Evolutionary conservation across 1,284 basidiomycete genomes (phyloP).

Genomic region (Heterobasidion parviporum): DNA sequence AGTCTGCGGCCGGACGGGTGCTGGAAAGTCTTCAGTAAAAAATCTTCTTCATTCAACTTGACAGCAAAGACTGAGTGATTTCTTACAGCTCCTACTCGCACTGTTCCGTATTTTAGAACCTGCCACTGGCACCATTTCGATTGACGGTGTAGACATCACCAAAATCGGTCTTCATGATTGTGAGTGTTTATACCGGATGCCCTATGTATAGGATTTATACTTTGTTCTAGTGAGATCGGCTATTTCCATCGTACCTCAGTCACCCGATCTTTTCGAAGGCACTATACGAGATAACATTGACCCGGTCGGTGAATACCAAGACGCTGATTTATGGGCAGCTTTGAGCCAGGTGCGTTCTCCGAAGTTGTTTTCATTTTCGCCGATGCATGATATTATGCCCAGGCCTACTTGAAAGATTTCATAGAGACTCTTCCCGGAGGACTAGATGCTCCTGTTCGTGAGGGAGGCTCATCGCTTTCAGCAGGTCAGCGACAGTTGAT

Average conservation of each 20-base stretch:
- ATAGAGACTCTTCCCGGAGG: slow-evolving; percentile 64
- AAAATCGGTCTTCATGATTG: slow-evolving; percentile 78
- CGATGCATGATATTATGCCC: neutral
- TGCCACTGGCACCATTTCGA: slow-evolving; percentile 65
- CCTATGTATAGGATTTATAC: neutral
- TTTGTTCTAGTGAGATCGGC: slow-evolving; percentile 48
- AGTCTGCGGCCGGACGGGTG: slow-evolving; percentile 83
- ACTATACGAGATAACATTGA: slow-evolving; percentile 82
- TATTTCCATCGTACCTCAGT: slow-evolving; percentile 89
- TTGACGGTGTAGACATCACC: slow-evolving; percentile 81
- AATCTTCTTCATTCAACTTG: slow-evolving; percentile 3
- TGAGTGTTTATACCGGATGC: slow-evolving; percentile 23
- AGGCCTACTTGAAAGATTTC: slow-evolving; percentile 64
- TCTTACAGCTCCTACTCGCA: slow-evolving; percentile 46
- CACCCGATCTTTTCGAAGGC: slow-evolving; percentile 77
- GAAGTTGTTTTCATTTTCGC: slow-evolving; percentile 1
- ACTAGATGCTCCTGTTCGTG: slow-evolving; percentile 70
- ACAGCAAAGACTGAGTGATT: neutral
- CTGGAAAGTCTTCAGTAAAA: slow-evolving; percentile 83
- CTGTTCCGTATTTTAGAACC: slow-evolving; percentile 84
- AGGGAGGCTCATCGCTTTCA: slow-evolving; percentile 79
- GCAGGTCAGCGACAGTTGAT: slow-evolving; percentile 82
- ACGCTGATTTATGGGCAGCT: slow-evolving; percentile 79
- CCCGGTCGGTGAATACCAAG: slow-evolving; percentile 61
- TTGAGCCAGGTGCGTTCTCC: slow-evolving; percentile 53